Evolutionary conservation across 306 rosid genomes (phyloP).

Genomic region (Elaeagnus macrophylla): DNA sequence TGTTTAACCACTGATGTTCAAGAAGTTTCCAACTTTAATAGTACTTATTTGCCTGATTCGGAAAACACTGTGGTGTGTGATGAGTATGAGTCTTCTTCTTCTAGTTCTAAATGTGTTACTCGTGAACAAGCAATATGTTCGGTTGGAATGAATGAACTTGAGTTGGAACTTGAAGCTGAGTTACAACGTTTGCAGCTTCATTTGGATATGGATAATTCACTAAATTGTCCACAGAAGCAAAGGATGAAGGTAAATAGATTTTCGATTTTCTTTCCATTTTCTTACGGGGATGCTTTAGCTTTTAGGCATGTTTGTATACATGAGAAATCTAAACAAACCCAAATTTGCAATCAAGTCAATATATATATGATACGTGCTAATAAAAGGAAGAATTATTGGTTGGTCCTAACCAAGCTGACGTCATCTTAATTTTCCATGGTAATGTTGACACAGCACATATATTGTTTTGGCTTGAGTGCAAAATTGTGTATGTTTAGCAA

Average conservation of each 20-base stretch:
- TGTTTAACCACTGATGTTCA: constrained; percentile 37
- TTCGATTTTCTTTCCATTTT: not conserved
- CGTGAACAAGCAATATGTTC: constrained; percentile 33
- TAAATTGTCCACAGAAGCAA: constrained; percentile 25
- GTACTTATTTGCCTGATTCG: constrained; percentile 32
- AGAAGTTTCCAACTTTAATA: constrained; percentile 37
- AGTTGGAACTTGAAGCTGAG: constrained; percentile 71
- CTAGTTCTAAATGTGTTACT: constrained; percentile 10
- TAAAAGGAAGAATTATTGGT: too few species aligned
- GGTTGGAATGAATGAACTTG: constrained; percentile 55
- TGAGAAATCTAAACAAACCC: too few species aligned
- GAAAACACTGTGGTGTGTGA: constrained; percentile 20
- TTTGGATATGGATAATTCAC: constrained; percentile 49
- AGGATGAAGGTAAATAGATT: constrained; percentile 33
- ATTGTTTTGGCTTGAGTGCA: too few species aligned
- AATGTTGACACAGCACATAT: too few species aligned
- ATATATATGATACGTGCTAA: too few species aligned
- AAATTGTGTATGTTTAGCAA: too few species aligned
- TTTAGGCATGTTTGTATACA: too few species aligned
- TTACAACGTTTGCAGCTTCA: constrained; percentile 58
- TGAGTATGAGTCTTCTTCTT: constrained; percentile 1
- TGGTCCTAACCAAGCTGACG: too few species aligned
- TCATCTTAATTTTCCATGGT: too few species aligned
- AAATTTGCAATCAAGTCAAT: too few species aligned
- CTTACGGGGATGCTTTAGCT: not conserved